Evolutionary conservation across 1,139 yeast genomes (phyloP).

Genomic region (Pichia sp.): DNA sequence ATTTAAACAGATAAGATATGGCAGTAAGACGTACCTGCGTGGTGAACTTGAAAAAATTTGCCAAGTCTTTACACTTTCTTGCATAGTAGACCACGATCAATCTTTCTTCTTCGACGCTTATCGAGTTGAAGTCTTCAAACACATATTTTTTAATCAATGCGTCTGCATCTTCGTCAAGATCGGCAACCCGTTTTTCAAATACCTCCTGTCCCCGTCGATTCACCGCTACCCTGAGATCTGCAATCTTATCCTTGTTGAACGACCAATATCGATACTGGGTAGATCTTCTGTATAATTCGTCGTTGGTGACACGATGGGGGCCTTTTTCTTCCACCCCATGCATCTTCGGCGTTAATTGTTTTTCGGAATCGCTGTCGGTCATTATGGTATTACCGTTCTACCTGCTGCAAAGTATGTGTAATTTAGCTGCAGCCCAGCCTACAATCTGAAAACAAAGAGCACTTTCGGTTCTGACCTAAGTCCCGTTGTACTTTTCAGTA

Average conservation of each 20-base stretch:
- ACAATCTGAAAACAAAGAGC: not conserved
- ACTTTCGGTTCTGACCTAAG: not conserved
- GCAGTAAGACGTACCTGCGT: constrained; percentile 76
- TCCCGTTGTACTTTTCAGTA: too few relatives aligned
- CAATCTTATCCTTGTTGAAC: constrained; percentile 56
- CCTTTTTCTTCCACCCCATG: constrained; percentile 14
- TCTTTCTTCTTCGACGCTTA: constrained; percentile 57
- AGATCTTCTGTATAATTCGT: constrained; percentile 82
- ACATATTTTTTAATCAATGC: constrained; percentile 29
- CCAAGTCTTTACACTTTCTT: constrained; percentile 61
- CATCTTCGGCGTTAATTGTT: constrained; percentile 13
- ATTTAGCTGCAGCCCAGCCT: too few relatives aligned
- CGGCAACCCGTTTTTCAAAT: constrained; percentile 38
- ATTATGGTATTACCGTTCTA: not conserved
- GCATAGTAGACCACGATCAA: constrained; percentile 66
- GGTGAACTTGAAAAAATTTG: constrained; percentile 54
- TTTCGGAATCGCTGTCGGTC: not conserved
- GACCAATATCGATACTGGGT: constrained; percentile 88
- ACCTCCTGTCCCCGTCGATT: constrained; percentile 49
- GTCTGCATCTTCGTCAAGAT: constrained; percentile 23
- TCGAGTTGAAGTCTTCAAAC: constrained; percentile 35
- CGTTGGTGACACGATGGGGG: constrained; percentile 48
- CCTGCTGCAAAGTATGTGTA: too few relatives aligned
- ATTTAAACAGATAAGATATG: constrained; percentile 73
- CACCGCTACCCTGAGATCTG: constrained; percentile 41